Percentiles rank a stretch among this genome's conserved stretches.
Conservation (phyloP, 108 stramenopile species). For the Skeletonema potamos region DNA sequence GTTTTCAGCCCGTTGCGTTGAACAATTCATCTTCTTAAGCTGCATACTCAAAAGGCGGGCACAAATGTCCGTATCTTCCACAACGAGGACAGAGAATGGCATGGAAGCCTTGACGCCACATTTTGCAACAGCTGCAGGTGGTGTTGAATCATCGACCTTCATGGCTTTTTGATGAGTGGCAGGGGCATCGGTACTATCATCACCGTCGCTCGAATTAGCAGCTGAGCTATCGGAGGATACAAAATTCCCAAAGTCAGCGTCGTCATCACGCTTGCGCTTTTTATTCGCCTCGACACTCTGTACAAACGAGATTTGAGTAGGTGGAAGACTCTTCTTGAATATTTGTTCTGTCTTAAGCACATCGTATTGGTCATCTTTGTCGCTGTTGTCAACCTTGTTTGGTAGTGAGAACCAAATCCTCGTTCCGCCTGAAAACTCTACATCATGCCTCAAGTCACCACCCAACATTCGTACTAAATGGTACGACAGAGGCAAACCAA, state of each 20-base stretch:
- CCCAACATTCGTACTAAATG: slow-evolving; percentile 51
- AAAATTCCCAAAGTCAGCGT: slow-evolving; percentile 14
- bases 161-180: neutral
- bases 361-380: neutral
- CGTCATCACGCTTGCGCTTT: slow-evolving; percentile 17
- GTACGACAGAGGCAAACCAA: slow-evolving; percentile 42
- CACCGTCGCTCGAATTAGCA: neutral
- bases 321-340: slow-evolving; percentile 6
- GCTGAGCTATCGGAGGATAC: neutral
- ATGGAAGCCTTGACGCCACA: slow-evolving; percentile 34
- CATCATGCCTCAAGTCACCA: slow-evolving; percentile 38
- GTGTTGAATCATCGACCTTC: neutral
- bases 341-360: slow-evolving; percentile 17
- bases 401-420: slow-evolving; percentile 26
- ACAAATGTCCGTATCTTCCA: slow-evolving; percentile 59
- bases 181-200: neutral
- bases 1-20: slow-evolving; percentile 40
- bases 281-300: neutral
- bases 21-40: slow-evolving; percentile 34
- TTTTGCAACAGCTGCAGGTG: slow-evolving; percentile 26
- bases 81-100: slow-evolving; percentile 48
- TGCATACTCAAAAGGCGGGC: slow-evolving; percentile 35
- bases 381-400: neutral
- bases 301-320: slow-evolving; percentile 5
- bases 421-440: slow-evolving; percentile 6